These are phyloP conservation scores for Rhynchospora pubera DNA, from an alignment of 176 grass and related monocot genomes.

Conservation along the genomic window DNA sequence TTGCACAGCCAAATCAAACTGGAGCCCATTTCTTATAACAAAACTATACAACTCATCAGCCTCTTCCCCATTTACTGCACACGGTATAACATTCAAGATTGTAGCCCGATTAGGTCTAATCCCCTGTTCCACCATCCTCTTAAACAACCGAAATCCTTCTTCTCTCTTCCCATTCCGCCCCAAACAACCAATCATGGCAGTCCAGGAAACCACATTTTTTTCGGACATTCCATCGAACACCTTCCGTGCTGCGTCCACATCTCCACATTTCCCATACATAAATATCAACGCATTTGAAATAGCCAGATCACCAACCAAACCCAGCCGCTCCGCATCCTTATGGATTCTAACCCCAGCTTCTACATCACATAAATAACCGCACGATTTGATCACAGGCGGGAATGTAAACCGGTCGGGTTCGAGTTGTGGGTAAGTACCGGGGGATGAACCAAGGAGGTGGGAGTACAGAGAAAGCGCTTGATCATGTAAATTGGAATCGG, in stretches of 20 bases:
- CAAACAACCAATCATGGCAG: slow-evolving; percentile 24
- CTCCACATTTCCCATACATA: slow-evolving; percentile 22
- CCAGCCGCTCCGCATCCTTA: slow-evolving; percentile 12
- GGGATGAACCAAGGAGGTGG: too few relatives aligned
- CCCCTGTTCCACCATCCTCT: background rate
- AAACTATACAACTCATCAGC: slow-evolving; percentile 21
- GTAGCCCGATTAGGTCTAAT: slow-evolving; percentile 9
- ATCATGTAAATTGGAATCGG: too few relatives aligned
- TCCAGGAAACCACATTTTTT: slow-evolving; percentile 39
- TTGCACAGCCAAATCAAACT: slow-evolving; percentile 19
- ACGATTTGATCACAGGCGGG: slow-evolving; percentile 3
- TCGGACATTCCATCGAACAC: slow-evolving; percentile 26
- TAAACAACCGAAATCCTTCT: slow-evolving; percentile 18
- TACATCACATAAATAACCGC: slow-evolving; percentile 14
- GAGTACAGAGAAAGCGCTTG: too few relatives aligned
- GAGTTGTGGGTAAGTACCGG: too few relatives aligned
- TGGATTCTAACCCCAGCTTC: slow-evolving; percentile 27
- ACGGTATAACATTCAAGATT: slow-evolving; percentile 23
- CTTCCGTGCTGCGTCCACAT: slow-evolving; percentile 3
- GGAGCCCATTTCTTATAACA: slow-evolving; percentile 15
- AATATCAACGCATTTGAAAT: slow-evolving; percentile 21
- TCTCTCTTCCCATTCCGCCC: background rate
- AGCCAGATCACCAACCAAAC: slow-evolving; percentile 6
- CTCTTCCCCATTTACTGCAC: background rate
- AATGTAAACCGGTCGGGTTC: too few relatives aligned